Base-by-base conservation (phyloP, 176 grass and related monocot species). In the Oryza meyeriana region DNA sequence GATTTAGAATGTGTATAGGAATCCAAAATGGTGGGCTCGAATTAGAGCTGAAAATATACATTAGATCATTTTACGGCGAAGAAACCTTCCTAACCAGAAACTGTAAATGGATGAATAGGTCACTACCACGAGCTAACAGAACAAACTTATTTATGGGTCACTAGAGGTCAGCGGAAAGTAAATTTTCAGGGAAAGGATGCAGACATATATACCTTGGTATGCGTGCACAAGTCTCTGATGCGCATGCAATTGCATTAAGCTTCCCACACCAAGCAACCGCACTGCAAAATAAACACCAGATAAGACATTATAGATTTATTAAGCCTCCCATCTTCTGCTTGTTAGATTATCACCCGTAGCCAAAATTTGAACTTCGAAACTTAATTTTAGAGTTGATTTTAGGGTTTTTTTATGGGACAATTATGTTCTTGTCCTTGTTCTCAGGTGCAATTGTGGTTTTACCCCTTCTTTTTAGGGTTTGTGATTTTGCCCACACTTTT, bases 1-100 rank as follows among this genome's bases (percentile, higher is more conserved):
- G 93, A 84, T 99, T 99, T 77, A 99, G 58, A 69, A 95, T 90
- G 84, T 99, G 96, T 92, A 99, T 95, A 10, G 96, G 96, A 84
- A 99, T 95, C 96, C 96, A 99, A 85, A 99, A 99, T 63, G 96
- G 96, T 52, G 96, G 87, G 4, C 89, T 95, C 83, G 93, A 85
- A 81, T 85, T 95, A 29, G 96, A 95, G 81, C 93, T 99, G 96
- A 73, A 91, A 78, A 81, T 81, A 81, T 45, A 47, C 16, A 40
- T 42, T 79, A 39, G 35, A 79, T 84, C 30, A 69, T 44, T 87
- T 72, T 57, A 41, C 17, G 10, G 59, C 24, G 47, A 67, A 61
- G 17, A 81, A 58, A 44, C 27, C 30, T 47, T 34, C 64, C 72
- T 39, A 78, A 52, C 12, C 4, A 59, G 41, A 62, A 76, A 57